Evolutionary conservation across 139 green algal species (phyloP).

Genomic region (Edaphochlamys debaryana): DNA sequence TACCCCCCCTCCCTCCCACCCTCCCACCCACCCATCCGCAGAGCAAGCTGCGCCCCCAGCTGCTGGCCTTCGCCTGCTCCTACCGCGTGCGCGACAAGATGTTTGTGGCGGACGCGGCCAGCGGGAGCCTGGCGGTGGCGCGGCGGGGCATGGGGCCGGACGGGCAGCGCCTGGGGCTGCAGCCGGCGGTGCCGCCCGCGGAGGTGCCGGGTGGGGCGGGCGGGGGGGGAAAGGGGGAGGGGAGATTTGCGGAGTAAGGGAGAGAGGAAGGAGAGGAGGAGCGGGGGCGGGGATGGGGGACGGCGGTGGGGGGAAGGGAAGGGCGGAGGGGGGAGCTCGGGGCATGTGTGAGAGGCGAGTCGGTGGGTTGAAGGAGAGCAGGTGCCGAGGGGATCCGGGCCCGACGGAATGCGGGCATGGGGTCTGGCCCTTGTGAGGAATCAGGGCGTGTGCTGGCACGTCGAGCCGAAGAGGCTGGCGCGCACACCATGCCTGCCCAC

Average conservation of each 20-base stretch:
- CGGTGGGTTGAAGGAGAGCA: too few relatives aligned
- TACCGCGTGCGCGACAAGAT: constrained; percentile 19
- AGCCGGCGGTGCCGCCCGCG: neutral
- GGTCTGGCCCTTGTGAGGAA: too few relatives aligned
- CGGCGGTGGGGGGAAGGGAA: neutral
- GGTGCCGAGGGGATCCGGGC: too few relatives aligned
- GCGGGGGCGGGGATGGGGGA: too few relatives aligned
- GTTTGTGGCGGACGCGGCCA: constrained; percentile 9
- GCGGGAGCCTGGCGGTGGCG: constrained; percentile 1
- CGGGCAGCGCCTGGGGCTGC: neutral
- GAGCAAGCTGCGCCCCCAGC: neutral
- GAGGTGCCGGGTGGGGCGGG: neutral
- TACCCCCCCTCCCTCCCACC: neutral
- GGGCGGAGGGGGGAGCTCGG: neutral
- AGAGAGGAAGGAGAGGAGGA: too few relatives aligned
- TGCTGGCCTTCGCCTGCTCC: neutral
- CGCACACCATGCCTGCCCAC: too few relatives aligned
- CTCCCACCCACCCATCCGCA: neutral
- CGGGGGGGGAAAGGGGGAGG: too few relatives aligned
- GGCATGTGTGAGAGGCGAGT: neutral
- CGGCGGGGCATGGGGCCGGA: neutral
- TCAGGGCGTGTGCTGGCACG: too few relatives aligned
- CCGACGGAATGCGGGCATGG: too few relatives aligned
- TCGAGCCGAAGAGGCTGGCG: too few relatives aligned
- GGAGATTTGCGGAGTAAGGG: too few relatives aligned